Conservation (phyloP, 169 alveolate genomes). For the Cryptosporidium xiaoi region DNA sequence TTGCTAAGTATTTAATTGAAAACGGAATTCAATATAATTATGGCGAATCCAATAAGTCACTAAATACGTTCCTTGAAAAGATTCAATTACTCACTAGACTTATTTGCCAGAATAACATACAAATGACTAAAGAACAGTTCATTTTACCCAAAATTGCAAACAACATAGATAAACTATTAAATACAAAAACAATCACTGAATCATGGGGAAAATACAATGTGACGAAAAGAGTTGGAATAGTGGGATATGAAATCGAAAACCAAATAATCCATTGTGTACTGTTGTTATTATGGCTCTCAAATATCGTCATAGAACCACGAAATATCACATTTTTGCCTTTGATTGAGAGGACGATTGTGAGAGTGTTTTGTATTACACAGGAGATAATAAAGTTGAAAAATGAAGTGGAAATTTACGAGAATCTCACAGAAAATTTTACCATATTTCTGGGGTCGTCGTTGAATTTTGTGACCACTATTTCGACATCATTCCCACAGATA, state of each 20-base stretch:
- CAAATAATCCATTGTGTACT: slow-evolving; percentile 54
- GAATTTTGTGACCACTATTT: slow-evolving; percentile 11
- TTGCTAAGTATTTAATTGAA: slow-evolving; percentile 31
- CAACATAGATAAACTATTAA: slow-evolving; percentile 28
- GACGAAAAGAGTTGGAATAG: neutral
- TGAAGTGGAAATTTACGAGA: neutral
- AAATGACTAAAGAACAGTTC: slow-evolving; percentile 17
- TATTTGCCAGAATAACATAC: slow-evolving; percentile 20
- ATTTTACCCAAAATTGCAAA: slow-evolving; percentile 60
- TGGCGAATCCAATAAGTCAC: neutral
- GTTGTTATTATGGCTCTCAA: slow-evolving; percentile 48
- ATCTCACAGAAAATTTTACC: slow-evolving; percentile 13
- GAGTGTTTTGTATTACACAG: slow-evolving; percentile 59
- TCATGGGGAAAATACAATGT: slow-evolving; percentile 47
- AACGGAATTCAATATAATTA: slow-evolving; percentile 42
- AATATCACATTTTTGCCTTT: slow-evolving; percentile 34
- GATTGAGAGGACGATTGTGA: slow-evolving; percentile 54
- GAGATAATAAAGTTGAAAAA: slow-evolving; percentile 38
- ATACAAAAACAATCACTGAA: slow-evolving; percentile 9
- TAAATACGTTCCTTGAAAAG: slow-evolving; percentile 1
- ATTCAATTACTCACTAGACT: neutral
- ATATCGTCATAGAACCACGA: slow-evolving; percentile 12
- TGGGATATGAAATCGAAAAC: slow-evolving; percentile 35
- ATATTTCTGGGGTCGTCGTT: slow-evolving; percentile 22
- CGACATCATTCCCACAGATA: slow-evolving; percentile 58